Percentiles rank a stretch among this genome's conserved stretches.
Evolutionary conservation across 139 green algal genomes (phyloP).

Genomic region (Micromonas commoda): DNA sequence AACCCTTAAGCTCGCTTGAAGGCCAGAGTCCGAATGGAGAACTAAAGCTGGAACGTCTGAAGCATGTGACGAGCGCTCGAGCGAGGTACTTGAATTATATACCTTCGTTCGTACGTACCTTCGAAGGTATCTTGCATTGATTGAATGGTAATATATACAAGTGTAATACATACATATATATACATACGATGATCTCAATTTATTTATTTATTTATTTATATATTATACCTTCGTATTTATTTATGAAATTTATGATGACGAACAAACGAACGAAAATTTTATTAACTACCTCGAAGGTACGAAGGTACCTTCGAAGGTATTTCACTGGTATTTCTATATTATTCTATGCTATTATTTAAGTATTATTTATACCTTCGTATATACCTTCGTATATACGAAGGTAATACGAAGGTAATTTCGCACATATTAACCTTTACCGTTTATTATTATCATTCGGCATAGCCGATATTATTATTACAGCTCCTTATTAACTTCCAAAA

Average conservation of each 20-base stretch:
- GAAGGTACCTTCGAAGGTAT: not conserved
- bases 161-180: not conserved
- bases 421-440: too few relatives aligned
- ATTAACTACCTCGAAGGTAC: too few relatives aligned
- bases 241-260: not conserved
- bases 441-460: too few relatives aligned
- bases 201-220: not conserved
- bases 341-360: not conserved
- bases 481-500: too few relatives aligned
- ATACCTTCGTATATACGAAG: not conserved
- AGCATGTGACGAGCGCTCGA: not conserved
- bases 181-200: not conserved
- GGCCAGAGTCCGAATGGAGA: too few relatives aligned
- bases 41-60: not conserved
- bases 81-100: not conserved
- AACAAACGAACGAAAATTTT: not conserved
- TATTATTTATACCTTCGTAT: not conserved
- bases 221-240: not conserved
- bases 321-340: not conserved
- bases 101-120: not conserved
- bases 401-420: not conserved
- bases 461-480: too few relatives aligned
- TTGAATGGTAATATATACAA: not conserved
- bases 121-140: not conserved
- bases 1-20: too few relatives aligned